A percentile compares a stretch with the other conserved stretches of the same genome.
Conservation (phyloP, 2,329 filamentous ascomycete species). For the Phyllosticta citribraziliensis region DNA sequence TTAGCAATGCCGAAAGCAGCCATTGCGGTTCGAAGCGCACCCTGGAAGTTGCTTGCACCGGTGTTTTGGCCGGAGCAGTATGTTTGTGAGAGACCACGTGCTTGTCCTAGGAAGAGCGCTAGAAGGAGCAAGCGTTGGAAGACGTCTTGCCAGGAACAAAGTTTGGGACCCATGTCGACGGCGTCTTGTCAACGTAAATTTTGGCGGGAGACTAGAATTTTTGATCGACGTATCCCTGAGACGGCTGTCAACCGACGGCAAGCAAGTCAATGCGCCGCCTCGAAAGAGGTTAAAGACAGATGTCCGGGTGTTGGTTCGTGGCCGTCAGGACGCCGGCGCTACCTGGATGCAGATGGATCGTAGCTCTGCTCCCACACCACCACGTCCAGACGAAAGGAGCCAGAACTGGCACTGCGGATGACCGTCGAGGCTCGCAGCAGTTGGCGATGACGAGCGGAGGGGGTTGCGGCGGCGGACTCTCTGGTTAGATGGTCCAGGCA, state of each 20-base stretch:
- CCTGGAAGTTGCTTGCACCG: conserved; percentile 21
- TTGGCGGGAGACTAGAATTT: not conserved
- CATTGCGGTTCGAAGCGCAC: conserved; percentile 18
- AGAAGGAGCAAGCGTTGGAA: not conserved
- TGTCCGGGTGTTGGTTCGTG: not conserved
- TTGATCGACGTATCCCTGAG: not conserved
- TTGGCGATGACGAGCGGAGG: not conserved
- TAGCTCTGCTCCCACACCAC: not conserved
- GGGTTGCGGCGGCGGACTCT: not conserved
- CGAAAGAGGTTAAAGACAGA: not conserved
- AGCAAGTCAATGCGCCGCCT: not conserved
- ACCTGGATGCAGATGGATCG: not conserved
- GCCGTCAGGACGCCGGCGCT: not conserved
- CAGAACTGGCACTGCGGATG: not conserved
- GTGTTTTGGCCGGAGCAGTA: conserved; percentile 40
- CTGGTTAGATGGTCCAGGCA: not conserved
- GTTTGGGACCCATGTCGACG: not conserved
- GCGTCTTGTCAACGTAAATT: not conserved
- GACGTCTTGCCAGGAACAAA: not conserved
- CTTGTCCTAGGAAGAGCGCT: not conserved
- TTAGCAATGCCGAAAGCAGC: not conserved
- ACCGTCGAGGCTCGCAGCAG: not conserved
- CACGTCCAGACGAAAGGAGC: not conserved
- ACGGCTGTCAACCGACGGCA: not conserved
- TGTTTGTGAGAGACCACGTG: conserved; percentile 18